phyloP scores from a whole-genome alignment of 495 filamentous ascomycete species.

The Penicillium fimorum region DNA sequence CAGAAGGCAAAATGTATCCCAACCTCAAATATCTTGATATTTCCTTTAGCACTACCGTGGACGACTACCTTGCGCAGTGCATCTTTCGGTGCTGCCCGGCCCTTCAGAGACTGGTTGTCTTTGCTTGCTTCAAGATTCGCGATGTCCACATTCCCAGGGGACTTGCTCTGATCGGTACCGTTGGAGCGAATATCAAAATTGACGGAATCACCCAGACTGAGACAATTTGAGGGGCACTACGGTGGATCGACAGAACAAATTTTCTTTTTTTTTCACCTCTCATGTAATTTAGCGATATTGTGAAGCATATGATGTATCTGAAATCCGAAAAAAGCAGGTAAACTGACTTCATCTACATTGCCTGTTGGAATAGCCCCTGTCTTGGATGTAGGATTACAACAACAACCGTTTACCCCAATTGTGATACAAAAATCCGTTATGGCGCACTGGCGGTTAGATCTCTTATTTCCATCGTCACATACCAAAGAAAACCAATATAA shows the following conservation, averaged over 20 bases:
- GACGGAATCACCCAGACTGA: slow-evolving; percentile 41
- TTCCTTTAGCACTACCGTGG: slow-evolving; percentile 70
- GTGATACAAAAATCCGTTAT: too few species aligned
- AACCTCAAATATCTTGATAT: slow-evolving; percentile 69
- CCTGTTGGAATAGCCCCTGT: not conserved
- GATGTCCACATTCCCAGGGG: slow-evolving; percentile 69
- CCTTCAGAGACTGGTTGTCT: slow-evolving; percentile 71
- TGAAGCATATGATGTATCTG: not conserved
- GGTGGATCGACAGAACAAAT: not conserved
- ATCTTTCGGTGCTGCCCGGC: slow-evolving; percentile 75
- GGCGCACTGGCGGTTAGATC: too few species aligned
- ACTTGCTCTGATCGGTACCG: slow-evolving; percentile 68
- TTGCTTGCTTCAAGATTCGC: slow-evolving; percentile 76
- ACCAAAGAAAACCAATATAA: too few species aligned
- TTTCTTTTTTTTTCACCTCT: not conserved
- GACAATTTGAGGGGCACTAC: slow-evolving; percentile 9
- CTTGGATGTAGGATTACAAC: not conserved
- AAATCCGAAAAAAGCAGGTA: not conserved
- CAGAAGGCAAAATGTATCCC: slow-evolving; percentile 57
- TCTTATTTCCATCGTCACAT: too few species aligned
- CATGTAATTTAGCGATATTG: not conserved
- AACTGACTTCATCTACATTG: not conserved
- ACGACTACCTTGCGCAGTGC: slow-evolving; percentile 68
- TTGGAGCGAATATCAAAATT: slow-evolving; percentile 42
- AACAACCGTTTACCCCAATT: not conserved